phyloP scores from a whole-genome alignment of 2,329 filamentous ascomycete species.

The Diaporthe amygdali region DNA sequence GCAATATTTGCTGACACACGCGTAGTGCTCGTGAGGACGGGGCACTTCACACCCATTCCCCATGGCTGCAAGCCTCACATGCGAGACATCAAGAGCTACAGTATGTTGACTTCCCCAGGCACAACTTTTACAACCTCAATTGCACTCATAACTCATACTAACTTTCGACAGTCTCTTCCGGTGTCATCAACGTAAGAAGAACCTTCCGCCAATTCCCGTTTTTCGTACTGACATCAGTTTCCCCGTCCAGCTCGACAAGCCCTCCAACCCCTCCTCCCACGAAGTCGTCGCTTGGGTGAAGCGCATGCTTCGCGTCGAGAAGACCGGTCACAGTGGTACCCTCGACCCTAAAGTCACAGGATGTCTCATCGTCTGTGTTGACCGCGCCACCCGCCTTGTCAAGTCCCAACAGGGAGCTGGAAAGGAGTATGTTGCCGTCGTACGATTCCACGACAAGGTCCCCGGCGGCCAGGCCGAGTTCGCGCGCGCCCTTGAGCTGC shows the following conservation, averaged over 20 bases:
- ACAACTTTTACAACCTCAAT: background rate
- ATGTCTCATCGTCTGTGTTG: conserved; percentile 92
- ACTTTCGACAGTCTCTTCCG: conserved; percentile 71
- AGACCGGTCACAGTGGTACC: conserved; percentile 97
- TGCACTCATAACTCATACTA: background rate
- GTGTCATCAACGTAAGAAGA: conserved; percentile 85
- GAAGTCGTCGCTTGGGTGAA: conserved; percentile 99
- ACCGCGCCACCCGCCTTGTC: conserved; percentile 94
- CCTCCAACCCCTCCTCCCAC: conserved; percentile 96
- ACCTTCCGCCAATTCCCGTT: background rate
- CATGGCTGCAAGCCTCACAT: conserved; percentile 89
- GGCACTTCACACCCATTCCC: conserved; percentile 96
- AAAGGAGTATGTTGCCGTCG: conserved; percentile 98
- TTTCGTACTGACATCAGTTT: background rate
- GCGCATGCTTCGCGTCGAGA: conserved; percentile 91
- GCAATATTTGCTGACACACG: conserved; percentile 31
- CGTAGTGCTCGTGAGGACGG: conserved; percentile 86
- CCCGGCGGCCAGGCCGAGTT: conserved; percentile 93
- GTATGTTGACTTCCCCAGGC: background rate
- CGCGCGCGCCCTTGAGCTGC: conserved; percentile 88
- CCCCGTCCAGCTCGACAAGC: conserved; percentile 68
- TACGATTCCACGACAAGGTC: conserved; percentile 93
- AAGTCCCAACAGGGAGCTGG: conserved; percentile 99
- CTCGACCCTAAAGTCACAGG: conserved; percentile 98
- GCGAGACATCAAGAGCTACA: conserved; percentile 93